These are phyloP conservation scores for Sugiyamaella lignohabitans DNA, from an alignment of 805 yeast genomes.

Conservation along the genomic window DNA sequence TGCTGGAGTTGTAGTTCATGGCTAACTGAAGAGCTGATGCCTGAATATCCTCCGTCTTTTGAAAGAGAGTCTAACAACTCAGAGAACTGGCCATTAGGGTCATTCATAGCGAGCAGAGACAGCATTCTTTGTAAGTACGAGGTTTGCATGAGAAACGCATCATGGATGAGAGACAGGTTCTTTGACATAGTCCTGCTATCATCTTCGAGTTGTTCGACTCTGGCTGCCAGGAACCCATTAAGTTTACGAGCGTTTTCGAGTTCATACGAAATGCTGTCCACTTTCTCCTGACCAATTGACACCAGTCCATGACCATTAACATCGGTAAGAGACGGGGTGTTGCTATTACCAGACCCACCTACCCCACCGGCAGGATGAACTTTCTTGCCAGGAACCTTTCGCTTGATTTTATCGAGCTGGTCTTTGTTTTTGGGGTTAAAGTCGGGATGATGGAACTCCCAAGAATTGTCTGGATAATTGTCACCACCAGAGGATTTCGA, in stretches of 20 bases:
- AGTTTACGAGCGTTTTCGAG: conserved; percentile 3
- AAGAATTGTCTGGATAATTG: conserved; percentile 42
- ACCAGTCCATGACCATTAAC: neutral
- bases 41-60: neutral
- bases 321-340: neutral
- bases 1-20: too few relatives aligned
- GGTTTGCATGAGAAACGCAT: neutral
- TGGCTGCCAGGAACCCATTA: conserved; percentile 3
- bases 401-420: conserved; percentile 78
- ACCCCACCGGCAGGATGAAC: neutral
- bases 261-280: conserved; percentile 2
- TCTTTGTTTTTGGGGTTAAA: conserved; percentile 69
- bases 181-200: conserved; percentile 1
- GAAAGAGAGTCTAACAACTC: neutral
- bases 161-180: neutral
- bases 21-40: neutral
- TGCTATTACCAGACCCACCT: neutral
- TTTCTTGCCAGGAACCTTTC: conserved; percentile 51
- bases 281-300: conserved; percentile 2
- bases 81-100: neutral
- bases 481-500: neutral
- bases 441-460: conserved; percentile 94
- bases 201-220: conserved; percentile 8
- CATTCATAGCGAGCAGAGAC: conserved; percentile 1
- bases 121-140: conserved; percentile 8